These are phyloP conservation scores for Boletellus dicymbophilus DNA, from an alignment of 1,284 basidiomycete species.

Conservation along the genomic window DNA sequence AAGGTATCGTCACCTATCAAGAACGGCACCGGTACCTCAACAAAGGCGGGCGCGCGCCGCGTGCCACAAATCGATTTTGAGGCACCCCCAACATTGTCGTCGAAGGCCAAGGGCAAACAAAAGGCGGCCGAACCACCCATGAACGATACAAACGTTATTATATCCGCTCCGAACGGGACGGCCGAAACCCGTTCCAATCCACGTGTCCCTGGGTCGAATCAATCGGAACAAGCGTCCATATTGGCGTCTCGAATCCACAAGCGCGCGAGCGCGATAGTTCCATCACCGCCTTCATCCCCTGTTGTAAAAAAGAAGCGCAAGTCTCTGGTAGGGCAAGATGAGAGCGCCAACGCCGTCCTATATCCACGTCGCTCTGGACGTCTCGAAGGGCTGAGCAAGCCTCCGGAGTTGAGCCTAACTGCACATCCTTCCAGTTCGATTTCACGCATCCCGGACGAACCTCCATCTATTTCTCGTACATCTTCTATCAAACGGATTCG, in stretches of 20 bases:
- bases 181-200: conserved; percentile 10
- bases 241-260: conserved; percentile 14
- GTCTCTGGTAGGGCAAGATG: conserved; percentile 11
- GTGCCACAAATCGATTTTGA: conserved; percentile 6
- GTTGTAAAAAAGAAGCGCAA: conserved; percentile 27
- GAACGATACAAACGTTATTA: conserved; percentile 5
- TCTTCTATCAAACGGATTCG: conserved; percentile 57
- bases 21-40: conserved; percentile 3
- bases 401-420: conserved; percentile 1
- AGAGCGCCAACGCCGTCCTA: not conserved
- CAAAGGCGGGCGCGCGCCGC: conserved; percentile 13
- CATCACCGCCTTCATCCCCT: conserved; percentile 22
- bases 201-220: conserved; percentile 1
- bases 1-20: conserved; percentile 23
- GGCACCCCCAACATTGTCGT: conserved; percentile 14
- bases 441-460: not conserved
- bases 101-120: conserved; percentile 36
- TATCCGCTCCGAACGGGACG: conserved; percentile 16
- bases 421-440: not conserved
- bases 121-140: conserved; percentile 38
- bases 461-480: conserved; percentile 9
- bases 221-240: conserved; percentile 14
- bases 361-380: conserved; percentile 25
- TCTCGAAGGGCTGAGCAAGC: conserved; percentile 19
- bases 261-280: conserved; percentile 12